Base-by-base conservation (phyloP, 345 rosid genomes). In the Gossypium thurberi region DNA sequence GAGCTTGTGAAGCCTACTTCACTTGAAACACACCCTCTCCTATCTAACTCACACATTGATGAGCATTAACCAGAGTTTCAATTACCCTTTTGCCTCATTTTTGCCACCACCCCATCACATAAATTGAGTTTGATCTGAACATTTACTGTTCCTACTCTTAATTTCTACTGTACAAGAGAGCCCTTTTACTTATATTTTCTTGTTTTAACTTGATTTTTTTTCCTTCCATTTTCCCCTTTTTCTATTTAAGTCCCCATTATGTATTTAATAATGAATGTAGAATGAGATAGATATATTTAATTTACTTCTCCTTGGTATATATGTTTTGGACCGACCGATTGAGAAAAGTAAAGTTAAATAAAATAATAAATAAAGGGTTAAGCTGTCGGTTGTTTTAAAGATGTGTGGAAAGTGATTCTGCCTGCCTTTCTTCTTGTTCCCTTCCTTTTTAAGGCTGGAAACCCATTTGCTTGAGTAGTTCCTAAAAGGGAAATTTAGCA, bases 371-470 rank as follows among this genome's bases (percentile, higher is more conserved):
- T 33, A 76, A 69, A 62, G 53, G 80, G 68, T 78, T 75, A 75
- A 79, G 80, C 81, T 85, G 87, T 87, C 87, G 80, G 84, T 70
- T 82, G 79, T 72, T 85, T 74, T 74, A 25, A 79, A 69, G 82
- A 57, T 77, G 72, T 65, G 74, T 60, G 65, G 48, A 57, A 71
- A 78, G 76, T 76, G 75, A 73, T 74, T 64, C 82, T 65, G 62
- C 77, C 46, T 15, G 42, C 25, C 78, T 81, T 81, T 80, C 64
- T 74, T 57, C 55, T 75, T 75, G 76, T 82, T 81, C 80, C 80
- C 52, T 85, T 82, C 88, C 85, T 44, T 58, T 53, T 60, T 65
- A 14, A 69, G 88, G 86, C 78, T 85, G 81, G 10, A 59, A 56
- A 43, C 66, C 65, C 77, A 13, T 11, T 33, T 7, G 2, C 7